Base-by-base conservation (phyloP, 768 basidiomycete genomes). In the Agaricus bisporus region DNA sequence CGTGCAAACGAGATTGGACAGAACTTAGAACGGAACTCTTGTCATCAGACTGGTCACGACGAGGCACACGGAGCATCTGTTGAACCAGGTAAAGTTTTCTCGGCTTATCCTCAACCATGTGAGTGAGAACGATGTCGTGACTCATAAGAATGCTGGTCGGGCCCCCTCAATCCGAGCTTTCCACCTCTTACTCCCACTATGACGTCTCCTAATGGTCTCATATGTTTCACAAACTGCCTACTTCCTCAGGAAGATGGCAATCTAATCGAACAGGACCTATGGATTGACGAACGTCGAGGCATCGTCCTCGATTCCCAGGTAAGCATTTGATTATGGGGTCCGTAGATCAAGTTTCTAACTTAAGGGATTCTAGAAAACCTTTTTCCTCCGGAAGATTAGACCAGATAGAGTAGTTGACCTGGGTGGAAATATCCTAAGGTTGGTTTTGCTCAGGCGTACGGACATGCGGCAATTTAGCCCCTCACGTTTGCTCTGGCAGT, bases 201-300 rank as follows among this genome's bases (percentile, higher is more conserved):
- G 75, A 62, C 71, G 55, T 73, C 77, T 48, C 41, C 71, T 4
- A 90, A 91, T 67, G 81, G 80, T 43, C 75, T 93, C 22, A 70
- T 91, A 48, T 89, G 91, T 69, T 91, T 94, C 70, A 93, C 91
- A 37, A 93, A 94, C 68, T 91, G 91, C 60, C 67, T 87, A 52
- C 73, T 95, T 22, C 83, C 87, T 1, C 79, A 76, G 51, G 90
- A 93, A 64, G 89, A 93, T 62, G 91, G 91, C 15, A 80, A 74
- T 48, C 74, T 93, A 15, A 66, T 86, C 35, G 73, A 84, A 64
- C 80, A 82, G 61, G 89, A 92, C 61, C 71, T 93, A 17, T 92
- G 89, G 90, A 79, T 93, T 54, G 88, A 93, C 64, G 79, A 87
- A 61, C 70, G 71, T 5, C 76, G 80, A 20, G 92, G 92, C 0